Evolutionary conservation across 2,329 filamentous ascomycete genomes (phyloP).

Genomic region (Mycogone perniciosa): DNA sequence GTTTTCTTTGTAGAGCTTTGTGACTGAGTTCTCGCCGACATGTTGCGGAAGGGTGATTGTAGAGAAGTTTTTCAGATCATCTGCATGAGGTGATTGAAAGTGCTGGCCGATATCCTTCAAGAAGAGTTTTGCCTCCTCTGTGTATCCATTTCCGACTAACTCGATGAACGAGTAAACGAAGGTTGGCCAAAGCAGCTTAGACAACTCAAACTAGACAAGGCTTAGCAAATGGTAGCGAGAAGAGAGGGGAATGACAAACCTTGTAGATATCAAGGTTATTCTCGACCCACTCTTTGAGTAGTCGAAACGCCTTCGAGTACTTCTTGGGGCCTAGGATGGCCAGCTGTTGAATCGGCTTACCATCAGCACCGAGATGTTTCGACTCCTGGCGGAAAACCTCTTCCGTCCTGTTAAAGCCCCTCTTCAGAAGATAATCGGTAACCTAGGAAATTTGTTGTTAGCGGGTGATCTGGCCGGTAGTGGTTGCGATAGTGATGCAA

Average conservation of each 20-base stretch:
- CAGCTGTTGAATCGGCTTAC: conserved; percentile 62
- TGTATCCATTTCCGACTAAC: conserved; percentile 65
- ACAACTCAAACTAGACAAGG: conserved; percentile 66
- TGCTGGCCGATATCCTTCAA: conserved; percentile 58
- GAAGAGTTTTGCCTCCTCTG: conserved; percentile 66
- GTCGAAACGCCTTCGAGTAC: conserved; percentile 67
- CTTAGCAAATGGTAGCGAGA: background rate
- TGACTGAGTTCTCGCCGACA: conserved; percentile 66
- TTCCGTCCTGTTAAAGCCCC: conserved; percentile 89
- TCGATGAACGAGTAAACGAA: conserved; percentile 91
- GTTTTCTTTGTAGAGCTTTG: conserved; percentile 75
- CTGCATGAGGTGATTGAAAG: conserved; percentile 72
- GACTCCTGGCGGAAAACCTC: conserved; percentile 89
- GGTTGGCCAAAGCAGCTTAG: conserved; percentile 82
- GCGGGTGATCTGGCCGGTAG: background rate
- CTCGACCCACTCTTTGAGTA: conserved; percentile 78
- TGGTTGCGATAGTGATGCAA: background rate
- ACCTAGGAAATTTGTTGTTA: conserved; percentile 42
- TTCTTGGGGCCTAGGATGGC: conserved; percentile 70
- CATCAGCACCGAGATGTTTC: conserved; percentile 72
- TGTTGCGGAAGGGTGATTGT: conserved; percentile 72
- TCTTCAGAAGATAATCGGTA: conserved; percentile 91
- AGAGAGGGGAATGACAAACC: conserved; percentile 36
- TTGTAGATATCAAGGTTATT: conserved; percentile 93
- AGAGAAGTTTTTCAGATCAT: conserved; percentile 72